A percentile compares a stretch with the other conserved stretches of the same genome.
Evolutionary conservation across 257 asterid genomes (phyloP).

Genomic region (Lycium barbarum): DNA sequence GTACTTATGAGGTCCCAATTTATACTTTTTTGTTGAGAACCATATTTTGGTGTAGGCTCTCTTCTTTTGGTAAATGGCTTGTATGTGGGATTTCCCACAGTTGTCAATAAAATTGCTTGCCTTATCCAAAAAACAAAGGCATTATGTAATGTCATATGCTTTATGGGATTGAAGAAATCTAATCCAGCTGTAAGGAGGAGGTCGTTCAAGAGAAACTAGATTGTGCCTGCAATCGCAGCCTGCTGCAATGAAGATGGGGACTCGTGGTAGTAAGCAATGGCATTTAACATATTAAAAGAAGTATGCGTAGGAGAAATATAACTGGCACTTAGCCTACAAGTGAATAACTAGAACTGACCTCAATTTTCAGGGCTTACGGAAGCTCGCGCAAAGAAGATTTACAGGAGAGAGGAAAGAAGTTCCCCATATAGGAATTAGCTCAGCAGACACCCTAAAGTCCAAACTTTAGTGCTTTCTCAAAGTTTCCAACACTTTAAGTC

Average conservation of each 20-base stretch:
- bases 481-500: neutral
- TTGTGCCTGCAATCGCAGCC: neutral
- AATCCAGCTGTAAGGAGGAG: constrained; percentile 17
- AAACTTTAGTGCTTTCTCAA: neutral
- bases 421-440: neutral
- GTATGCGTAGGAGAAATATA: neutral
- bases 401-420: no score
- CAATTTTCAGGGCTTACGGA: neutral
- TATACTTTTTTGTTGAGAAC: no score
- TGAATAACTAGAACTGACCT: neutral
- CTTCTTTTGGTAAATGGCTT: no score
- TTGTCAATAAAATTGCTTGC: no score
- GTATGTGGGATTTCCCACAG: no score
- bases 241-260: neutral
- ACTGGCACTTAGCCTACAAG: neutral
- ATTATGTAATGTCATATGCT: neutral
- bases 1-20: no score
- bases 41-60: no score
- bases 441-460: neutral
- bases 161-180: constrained; percentile 21
- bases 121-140: neutral
- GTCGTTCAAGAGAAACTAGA: neutral
- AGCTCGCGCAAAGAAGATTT: no score
- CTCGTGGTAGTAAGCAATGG: neutral
- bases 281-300: neutral